These are phyloP conservation scores for Gelatoporia subvermispora DNA, from an alignment of 768 basidiomycete genomes.

Conservation along the genomic window DNA sequence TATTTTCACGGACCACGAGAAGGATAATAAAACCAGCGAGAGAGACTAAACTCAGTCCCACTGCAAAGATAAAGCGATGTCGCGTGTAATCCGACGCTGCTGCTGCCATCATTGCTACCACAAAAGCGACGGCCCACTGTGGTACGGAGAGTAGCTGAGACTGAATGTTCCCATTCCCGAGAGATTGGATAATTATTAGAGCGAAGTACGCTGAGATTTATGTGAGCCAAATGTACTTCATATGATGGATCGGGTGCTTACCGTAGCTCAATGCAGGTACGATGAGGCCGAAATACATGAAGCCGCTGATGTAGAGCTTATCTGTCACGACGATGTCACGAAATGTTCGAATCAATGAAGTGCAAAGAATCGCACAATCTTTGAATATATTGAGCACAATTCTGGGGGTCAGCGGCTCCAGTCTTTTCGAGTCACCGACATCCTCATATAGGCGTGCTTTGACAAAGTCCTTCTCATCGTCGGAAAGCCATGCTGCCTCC, in stretches of 20 bases:
- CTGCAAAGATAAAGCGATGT: slow-evolving; percentile 18
- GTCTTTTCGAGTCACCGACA: slow-evolving; percentile 22
- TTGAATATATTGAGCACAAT: slow-evolving; percentile 18
- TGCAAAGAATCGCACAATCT: slow-evolving; percentile 17
- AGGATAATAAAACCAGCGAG: slow-evolving; percentile 19
- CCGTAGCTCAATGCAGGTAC: slow-evolving; percentile 25
- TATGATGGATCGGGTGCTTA: slow-evolving; percentile 2
- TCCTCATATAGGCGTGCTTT: slow-evolving; percentile 25
- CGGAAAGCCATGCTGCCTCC: slow-evolving; percentile 28
- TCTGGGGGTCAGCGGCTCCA: slow-evolving; percentile 16
- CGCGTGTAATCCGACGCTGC: slow-evolving; percentile 14
- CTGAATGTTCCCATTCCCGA: slow-evolving; percentile 19
- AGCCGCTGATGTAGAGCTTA: slow-evolving; percentile 23
- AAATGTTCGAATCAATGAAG: not conserved
- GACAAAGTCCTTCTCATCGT: slow-evolving; percentile 24
- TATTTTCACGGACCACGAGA: slow-evolving; percentile 16
- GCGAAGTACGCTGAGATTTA: slow-evolving; percentile 17
- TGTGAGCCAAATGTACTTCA: not conserved
- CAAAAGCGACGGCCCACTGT: slow-evolving; percentile 23
- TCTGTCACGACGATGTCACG: slow-evolving; percentile 5
- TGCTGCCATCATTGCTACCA: slow-evolving; percentile 18
- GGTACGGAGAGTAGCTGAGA: slow-evolving; percentile 27
- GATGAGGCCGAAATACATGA: slow-evolving; percentile 28
- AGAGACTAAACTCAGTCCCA: slow-evolving; percentile 12
- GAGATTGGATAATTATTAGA: slow-evolving; percentile 15